Evolutionary conservation across 2,329 filamentous ascomycete genomes (phyloP).

Genomic region (Diplodia intermedia): DNA sequence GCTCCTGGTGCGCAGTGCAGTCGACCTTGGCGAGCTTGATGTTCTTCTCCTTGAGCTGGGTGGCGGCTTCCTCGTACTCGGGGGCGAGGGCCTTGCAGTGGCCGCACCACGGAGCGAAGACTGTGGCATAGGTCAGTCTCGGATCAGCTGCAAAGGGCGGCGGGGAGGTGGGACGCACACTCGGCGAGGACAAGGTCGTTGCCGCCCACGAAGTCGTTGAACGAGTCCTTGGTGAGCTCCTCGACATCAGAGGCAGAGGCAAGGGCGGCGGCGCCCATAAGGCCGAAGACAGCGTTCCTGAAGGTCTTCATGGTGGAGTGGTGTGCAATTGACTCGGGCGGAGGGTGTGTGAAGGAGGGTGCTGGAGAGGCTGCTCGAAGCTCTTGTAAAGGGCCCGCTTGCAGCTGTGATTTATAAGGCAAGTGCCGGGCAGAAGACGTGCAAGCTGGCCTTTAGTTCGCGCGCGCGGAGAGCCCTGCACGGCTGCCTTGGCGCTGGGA

Average conservation of each 20-base stretch:
- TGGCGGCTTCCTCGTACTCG: constrained; percentile 88
- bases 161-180: constrained; percentile 65
- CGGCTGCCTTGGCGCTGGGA: constrained; percentile 29
- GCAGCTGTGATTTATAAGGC: constrained; percentile 29
- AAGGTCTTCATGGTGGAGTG: constrained; percentile 37
- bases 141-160: neutral
- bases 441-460: constrained; percentile 32
- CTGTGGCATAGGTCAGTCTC: constrained; percentile 58
- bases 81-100: constrained; percentile 98
- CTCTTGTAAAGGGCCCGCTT: constrained; percentile 20
- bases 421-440: constrained; percentile 23
- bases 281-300: constrained; percentile 43
- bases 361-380: constrained; percentile 20
- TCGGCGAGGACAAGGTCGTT: constrained; percentile 93
- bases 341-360: constrained; percentile 8
- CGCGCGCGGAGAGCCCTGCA: constrained; percentile 23
- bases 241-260: constrained; percentile 78
- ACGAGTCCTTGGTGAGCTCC: constrained; percentile 84
- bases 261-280: constrained; percentile 63
- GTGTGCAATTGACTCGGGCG: constrained; percentile 18
- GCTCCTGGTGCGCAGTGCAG: constrained; percentile 91
- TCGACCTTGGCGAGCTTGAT: constrained; percentile 87
- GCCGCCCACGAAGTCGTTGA: constrained; percentile 82
- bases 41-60: constrained; percentile 83
- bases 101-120: constrained; percentile 96